Evolutionary conservation across 1,284 basidiomycete genomes (phyloP).

Genomic region (Pterulicium gracile): DNA sequence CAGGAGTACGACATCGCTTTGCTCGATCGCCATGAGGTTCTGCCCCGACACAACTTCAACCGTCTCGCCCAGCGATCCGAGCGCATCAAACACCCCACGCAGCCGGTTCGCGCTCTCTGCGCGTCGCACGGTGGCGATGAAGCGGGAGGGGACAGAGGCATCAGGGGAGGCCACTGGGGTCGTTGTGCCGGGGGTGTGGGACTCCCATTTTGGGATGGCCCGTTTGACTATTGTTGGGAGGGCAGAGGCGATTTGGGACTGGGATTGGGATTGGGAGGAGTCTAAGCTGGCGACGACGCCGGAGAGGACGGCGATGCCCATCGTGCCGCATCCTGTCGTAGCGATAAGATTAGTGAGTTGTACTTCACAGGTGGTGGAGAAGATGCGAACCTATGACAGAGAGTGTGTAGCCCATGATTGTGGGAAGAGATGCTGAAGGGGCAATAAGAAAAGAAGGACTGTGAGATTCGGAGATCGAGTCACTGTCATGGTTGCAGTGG

Average conservation of each 20-base stretch:
- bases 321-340: slow-evolving; percentile 86
- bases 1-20: slow-evolving; percentile 80
- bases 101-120: slow-evolving; percentile 72
- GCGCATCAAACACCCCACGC: slow-evolving; percentile 44
- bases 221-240: slow-evolving; percentile 10
- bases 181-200: slow-evolving; percentile 74
- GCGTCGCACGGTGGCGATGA: slow-evolving; percentile 84
- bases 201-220: slow-evolving; percentile 55
- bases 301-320: slow-evolving; percentile 94
- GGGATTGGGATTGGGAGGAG: no score
- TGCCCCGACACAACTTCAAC: slow-evolving; percentile 63
- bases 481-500: slow-evolving; percentile 1
- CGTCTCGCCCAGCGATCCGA: slow-evolving; percentile 44
- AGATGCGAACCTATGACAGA: slow-evolving; percentile 39
- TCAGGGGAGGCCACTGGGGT: slow-evolving; percentile 59
- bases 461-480: slow-evolving; percentile 7
- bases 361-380: slow-evolving; percentile 1
- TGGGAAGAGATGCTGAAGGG: background rate
- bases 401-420: slow-evolving; percentile 51
- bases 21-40: slow-evolving; percentile 67
- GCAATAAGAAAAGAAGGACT: background rate
- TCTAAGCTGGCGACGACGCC: slow-evolving; percentile 76
- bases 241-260: slow-evolving; percentile 25
- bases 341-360: slow-evolving; percentile 9
- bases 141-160: slow-evolving; percentile 66